Evolutionary conservation across 176 grass and related monocot genomes (phyloP), one percentile per base, ranked within the genome.

Genomic region (Echinochloa phyllopogon): DNA sequence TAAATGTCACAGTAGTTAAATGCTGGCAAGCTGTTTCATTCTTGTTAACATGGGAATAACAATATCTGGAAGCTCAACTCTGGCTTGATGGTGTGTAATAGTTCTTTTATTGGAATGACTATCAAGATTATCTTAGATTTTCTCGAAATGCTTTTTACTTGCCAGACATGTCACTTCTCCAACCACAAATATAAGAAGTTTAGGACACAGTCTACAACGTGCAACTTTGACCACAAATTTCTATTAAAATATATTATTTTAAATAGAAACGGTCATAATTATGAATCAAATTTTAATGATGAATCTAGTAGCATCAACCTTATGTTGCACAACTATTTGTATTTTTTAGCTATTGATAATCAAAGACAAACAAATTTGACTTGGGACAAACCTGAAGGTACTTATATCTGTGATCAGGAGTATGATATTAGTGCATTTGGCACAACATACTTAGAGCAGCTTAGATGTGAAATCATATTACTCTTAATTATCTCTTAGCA

Each of bases 121-220:
- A 63, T 66, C 47, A 56, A 64, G 21, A 65, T 88, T 56, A 18
- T 65, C 45, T 65, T 73, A 52, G 7, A 63, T 78, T 88, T 72
- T 13, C 40, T 20, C 1, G 39, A 45, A 62, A 72, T 8, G 38
- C 14, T 41, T 86, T 8, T 38, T 72, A 63, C 20, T 71, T 16
- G 1, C 37, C 10, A 43, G 10, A 55, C 17, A 18, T 72, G 4
- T 42, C 29, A 60, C 57, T 60, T 23, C 57, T 23, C 21, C 2
- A 0, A 60, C 4, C 57, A 60, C n/a, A 60, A 60, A 60, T 60
- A 60, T 25, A 60, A 60, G n/a, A n/a, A 12, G 57, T 60, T 55
- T 60, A 60, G 57, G 57, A 25, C 9, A 60, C 3, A 10, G 57
- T 25, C 57, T 60, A 60, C 8, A 11, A 4, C 3, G 57, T 24